Conservation (phyloP, 2,329 filamentous ascomycete genomes). For the Trichoderma sp. region DNA sequence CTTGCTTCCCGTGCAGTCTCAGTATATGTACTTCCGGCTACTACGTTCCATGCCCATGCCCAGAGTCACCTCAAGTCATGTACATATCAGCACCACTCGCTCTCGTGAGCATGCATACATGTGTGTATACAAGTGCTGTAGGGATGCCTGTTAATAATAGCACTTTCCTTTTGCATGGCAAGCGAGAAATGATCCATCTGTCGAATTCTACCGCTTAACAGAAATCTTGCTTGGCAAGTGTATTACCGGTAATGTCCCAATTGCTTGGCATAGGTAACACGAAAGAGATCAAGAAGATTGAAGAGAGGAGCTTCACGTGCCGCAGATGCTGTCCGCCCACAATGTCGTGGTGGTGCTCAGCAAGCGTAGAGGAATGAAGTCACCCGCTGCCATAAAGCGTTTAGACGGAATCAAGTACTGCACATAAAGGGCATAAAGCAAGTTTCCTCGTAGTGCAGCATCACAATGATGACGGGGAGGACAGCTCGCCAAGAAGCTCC, state of each 20-base stretch:
- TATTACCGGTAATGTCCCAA: background rate
- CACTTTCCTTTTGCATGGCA: background rate
- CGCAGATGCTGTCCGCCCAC: background rate
- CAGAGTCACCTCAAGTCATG: constrained; percentile 14
- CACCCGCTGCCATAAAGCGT: constrained; percentile 11
- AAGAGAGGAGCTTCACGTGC: background rate
- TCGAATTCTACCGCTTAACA: constrained; percentile 3
- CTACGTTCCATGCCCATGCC: background rate
- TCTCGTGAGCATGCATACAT: constrained; percentile 12
- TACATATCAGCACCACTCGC: background rate
- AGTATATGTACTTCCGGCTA: background rate
- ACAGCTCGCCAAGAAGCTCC: background rate
- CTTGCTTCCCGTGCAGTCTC: background rate
- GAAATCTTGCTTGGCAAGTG: constrained; percentile 17
- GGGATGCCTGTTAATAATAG: background rate
- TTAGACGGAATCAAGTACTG: background rate
- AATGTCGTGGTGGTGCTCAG: constrained; percentile 3
- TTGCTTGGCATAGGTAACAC: constrained; percentile 11
- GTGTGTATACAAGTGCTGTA: background rate
- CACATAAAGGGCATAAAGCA: background rate
- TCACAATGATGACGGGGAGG: constrained; percentile 26
- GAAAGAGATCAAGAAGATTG: background rate
- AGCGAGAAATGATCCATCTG: constrained; percentile 8
- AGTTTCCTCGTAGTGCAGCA: background rate
- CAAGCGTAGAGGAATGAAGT: background rate